Conservation (phyloP, 2,329 filamentous ascomycete species). For the Acephala macrosclerotiorum region DNA sequence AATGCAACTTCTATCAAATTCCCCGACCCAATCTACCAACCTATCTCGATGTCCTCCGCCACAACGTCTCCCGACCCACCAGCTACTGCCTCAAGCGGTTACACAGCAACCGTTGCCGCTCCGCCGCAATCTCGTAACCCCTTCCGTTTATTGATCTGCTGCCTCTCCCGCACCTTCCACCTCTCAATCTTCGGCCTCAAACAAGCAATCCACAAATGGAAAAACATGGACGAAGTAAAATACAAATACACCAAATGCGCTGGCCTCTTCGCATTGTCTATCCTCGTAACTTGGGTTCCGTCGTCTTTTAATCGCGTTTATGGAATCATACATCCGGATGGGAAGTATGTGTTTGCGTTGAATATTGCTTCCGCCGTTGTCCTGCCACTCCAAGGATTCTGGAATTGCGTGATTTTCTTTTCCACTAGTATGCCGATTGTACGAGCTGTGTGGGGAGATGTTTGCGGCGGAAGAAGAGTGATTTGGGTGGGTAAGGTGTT, state of each 20-base stretch:
- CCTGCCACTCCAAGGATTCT: conserved; percentile 82
- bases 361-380: conserved; percentile 77
- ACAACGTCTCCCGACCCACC: neutral
- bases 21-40: neutral
- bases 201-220: neutral
- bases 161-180: neutral
- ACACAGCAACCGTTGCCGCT: neutral
- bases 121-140: neutral
- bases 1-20: conserved; percentile 14
- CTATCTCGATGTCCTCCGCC: neutral
- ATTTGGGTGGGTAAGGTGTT: neutral
- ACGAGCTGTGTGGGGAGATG: neutral
- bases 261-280: conserved; percentile 73
- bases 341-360: conserved; percentile 60
- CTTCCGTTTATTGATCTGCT: neutral
- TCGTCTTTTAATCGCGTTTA: conserved; percentile 80
- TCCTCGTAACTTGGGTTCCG: conserved; percentile 77
- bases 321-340: conserved; percentile 63
- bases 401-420: conserved; percentile 81
- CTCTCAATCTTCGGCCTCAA: neutral
- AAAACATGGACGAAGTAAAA: conserved; percentile 62
- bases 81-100: neutral
- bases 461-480: neutral
- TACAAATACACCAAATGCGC: conserved; percentile 75
- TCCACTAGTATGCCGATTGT: conserved; percentile 69